Evolutionary conservation across 495 filamentous ascomycete species (phyloP).

Genomic region (Trichoderma parareesei): DNA sequence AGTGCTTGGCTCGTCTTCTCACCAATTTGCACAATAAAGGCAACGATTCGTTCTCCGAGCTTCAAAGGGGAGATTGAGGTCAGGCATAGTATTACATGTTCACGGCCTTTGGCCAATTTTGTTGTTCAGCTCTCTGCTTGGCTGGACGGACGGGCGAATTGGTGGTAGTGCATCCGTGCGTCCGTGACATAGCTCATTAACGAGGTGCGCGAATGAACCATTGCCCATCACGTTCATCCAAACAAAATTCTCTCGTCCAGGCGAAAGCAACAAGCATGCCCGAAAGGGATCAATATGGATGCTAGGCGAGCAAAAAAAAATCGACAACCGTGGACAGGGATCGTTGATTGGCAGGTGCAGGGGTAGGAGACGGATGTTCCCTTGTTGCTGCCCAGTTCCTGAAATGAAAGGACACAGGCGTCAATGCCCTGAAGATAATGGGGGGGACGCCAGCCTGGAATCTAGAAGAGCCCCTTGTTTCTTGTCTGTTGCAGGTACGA

Average conservation of each 20-base stretch:
- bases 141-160: too few relatives aligned
- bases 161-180: too few relatives aligned
- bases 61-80: too few relatives aligned
- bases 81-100: too few relatives aligned
- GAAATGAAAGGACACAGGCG: slow-evolving; percentile 2
- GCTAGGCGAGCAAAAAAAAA: neutral
- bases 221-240: too few relatives aligned
- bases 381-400: neutral
- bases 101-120: too few relatives aligned
- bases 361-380: neutral
- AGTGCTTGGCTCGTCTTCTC: neutral
- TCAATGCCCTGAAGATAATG: neutral
- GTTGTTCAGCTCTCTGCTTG: too few relatives aligned
- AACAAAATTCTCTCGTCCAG: neutral
- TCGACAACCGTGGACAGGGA: neutral
- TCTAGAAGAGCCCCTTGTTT: neutral
- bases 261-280: neutral
- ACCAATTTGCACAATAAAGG: neutral
- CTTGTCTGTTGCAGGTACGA: slow-evolving; percentile 1
- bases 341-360: neutral
- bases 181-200: too few relatives aligned
- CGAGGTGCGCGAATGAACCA: too few relatives aligned
- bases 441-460: too few relatives aligned
- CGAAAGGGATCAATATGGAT: too few relatives aligned
- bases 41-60: too few relatives aligned